Conservation (phyloP, 306 rosid genomes). For the Pyrus communis region DNA sequence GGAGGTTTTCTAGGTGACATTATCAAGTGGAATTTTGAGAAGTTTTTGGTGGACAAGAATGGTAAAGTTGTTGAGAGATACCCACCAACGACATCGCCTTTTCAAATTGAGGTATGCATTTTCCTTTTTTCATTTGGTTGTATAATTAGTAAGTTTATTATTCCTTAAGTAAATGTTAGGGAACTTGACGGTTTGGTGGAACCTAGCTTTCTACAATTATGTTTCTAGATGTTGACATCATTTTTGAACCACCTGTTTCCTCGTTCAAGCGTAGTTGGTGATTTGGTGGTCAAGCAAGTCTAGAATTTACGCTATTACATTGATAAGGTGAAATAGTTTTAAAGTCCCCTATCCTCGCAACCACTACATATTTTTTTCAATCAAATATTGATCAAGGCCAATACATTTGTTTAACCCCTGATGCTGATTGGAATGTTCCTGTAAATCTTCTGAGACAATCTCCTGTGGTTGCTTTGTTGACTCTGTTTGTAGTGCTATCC, state of each 20-base stretch:
- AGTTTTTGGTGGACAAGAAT: conserved; percentile 89
- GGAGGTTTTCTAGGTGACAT: conserved; percentile 89
- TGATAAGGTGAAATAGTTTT: neutral
- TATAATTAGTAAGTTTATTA: neutral
- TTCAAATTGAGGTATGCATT: conserved; percentile 87
- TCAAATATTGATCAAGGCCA: neutral
- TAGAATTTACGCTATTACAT: neutral
- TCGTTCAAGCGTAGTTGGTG: neutral
- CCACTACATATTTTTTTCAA: neutral
- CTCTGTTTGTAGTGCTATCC: neutral
- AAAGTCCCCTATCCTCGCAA: neutral
- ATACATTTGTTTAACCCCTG: neutral
- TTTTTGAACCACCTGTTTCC: neutral
- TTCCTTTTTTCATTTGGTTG: neutral
- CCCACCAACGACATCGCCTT: conserved; percentile 90
- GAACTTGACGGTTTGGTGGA: neutral
- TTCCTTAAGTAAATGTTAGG: neutral
- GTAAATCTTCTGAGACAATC: neutral
- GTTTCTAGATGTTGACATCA: neutral
- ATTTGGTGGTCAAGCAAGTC: neutral
- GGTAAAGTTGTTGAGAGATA: conserved; percentile 93
- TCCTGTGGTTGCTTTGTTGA: neutral
- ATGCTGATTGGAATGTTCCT: neutral
- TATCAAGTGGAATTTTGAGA: conserved; percentile 94
- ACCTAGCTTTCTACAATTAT: neutral